Percentiles rank a stretch among this genome's conserved stretches.
Conservation (phyloP, 163 green algal genomes). For the Picocystis sp. region DNA sequence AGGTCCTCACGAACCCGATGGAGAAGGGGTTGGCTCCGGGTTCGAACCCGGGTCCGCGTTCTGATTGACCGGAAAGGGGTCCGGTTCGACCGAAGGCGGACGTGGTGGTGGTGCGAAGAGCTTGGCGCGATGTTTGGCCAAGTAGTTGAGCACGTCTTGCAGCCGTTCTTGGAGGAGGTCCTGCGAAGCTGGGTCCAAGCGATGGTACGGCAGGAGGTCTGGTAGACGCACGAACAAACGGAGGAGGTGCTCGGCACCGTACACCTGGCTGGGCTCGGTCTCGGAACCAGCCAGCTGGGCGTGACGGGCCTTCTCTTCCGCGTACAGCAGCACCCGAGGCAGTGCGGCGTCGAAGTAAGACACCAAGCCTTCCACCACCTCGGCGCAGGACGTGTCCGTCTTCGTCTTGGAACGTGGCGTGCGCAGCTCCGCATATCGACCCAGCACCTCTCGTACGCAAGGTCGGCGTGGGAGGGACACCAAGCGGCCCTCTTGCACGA, state of each 20-base stretch:
- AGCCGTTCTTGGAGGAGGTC: slow-evolving; percentile 7
- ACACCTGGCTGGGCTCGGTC: slow-evolving; percentile 28
- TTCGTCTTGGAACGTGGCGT: background rate
- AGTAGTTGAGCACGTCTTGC: slow-evolving; percentile 13
- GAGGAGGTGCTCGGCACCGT: slow-evolving; percentile 63
- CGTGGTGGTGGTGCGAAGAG: background rate
- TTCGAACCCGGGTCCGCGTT: too few species aligned
- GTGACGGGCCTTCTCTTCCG: slow-evolving; percentile 32
- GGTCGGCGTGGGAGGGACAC: too few species aligned
- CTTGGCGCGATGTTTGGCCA: slow-evolving; percentile 4
- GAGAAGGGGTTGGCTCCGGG: too few species aligned
- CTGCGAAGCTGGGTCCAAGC: slow-evolving; percentile 1
- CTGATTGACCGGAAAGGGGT: too few species aligned
- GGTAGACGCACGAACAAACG: slow-evolving; percentile 58
- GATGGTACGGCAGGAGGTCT: slow-evolving; percentile 33
- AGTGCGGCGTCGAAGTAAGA: slow-evolving; percentile 51
- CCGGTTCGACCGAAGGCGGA: too few species aligned
- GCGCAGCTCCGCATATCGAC: too few species aligned
- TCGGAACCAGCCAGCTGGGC: slow-evolving; percentile 13
- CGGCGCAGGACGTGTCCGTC: slow-evolving; percentile 9
- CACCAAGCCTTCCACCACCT: slow-evolving; percentile 32
- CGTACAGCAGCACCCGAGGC: slow-evolving; percentile 47
- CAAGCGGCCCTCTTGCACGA: too few species aligned
- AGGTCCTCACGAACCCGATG: too few species aligned
- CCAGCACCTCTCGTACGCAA: too few species aligned